A percentile compares a stretch with the other conserved stretches of the same genome.
These are phyloP conservation scores for Lipomyces orientalis DNA, from an alignment of 805 yeast species.

Conservation along the genomic window DNA sequence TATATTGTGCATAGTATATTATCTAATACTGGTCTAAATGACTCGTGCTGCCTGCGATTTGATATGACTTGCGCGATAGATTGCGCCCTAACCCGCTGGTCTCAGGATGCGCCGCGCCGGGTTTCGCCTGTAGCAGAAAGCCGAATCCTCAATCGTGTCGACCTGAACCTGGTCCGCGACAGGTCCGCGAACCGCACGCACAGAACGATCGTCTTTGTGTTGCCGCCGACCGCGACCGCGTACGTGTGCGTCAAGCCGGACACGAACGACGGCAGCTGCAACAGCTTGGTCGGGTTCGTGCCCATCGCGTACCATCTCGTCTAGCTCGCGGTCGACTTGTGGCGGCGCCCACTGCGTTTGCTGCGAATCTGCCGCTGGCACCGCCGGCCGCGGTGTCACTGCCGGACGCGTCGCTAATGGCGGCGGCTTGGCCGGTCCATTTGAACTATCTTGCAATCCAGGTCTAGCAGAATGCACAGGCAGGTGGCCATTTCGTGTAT, in stretches of 20 bases:
- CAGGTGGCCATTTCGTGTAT: neutral
- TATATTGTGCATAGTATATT: too few species aligned
- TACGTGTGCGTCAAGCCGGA: conserved; percentile 40
- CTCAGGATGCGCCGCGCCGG: too few species aligned
- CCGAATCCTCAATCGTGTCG: too few species aligned
- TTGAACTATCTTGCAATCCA: neutral
- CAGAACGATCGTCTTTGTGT: conserved; percentile 34
- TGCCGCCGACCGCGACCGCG: conserved; percentile 36
- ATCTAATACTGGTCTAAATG: too few species aligned
- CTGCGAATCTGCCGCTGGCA: conserved; percentile 16
- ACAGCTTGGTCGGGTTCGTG: conserved; percentile 24
- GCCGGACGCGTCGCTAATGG: neutral
- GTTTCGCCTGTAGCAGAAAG: too few species aligned
- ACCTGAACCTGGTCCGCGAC: conserved; percentile 42
- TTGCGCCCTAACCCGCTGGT: too few species aligned
- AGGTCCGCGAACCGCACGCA: conserved; percentile 45
- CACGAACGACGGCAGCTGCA: conserved; percentile 42
- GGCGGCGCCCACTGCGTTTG: conserved; percentile 30
- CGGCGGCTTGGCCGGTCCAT: neutral
- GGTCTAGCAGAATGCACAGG: neutral
- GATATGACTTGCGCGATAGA: too few species aligned
- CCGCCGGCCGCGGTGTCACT: neutral
- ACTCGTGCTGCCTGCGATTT: too few species aligned
- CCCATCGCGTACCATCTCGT: conserved; percentile 39
- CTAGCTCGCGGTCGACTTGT: conserved; percentile 39